Base-by-base conservation (phyloP, 768 basidiomycete genomes). In the Trametes coccinea region DNA sequence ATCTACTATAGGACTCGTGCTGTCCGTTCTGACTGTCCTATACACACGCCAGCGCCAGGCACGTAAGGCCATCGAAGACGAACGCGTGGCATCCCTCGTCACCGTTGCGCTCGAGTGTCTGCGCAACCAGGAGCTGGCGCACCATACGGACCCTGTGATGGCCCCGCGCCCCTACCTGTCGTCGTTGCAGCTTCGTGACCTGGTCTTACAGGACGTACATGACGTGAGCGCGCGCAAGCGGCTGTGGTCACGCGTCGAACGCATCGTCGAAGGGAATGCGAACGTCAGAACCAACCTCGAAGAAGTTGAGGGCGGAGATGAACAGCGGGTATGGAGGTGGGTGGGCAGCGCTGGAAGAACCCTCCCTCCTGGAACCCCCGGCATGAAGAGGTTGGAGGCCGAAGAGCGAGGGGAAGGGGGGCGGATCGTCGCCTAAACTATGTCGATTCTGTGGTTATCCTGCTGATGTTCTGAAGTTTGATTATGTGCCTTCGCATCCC, bases 291-390 rank as follows among this genome's bases (percentile, higher is more conserved):
- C 85, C 33, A 90, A 89, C 71, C 77, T 93, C 54, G 90, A 91
- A 74, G 94, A 96, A 73, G 83, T 91, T 49, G 80, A 80, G 62
- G 89, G 89, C 66, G 93, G 94, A 10, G 93, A 95, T 74, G 92
- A 93, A 76, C 81, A 87, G 75, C 84, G 92, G 65, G 93, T 93
- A 58, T 96, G 94, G 94, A 78, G 89, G 59, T 96, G 94, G 94
- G 84, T 93, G 33, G 93, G 93, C n/a, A 75, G 75, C 57, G 65
- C 67, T 16, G 71, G 72, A 11, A 62, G 66, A 60, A 64, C 70
- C 41, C 62, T 71, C 27, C 50, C 66, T 27, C 64, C 65, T 41
- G 68, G 62, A 10, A 56, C 67, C 31, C 59, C 64, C 22, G 61
- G 61, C 22, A n/a, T 59, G 41, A 46, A 54, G 46, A 55, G 48